Evolutionary conservation across 345 rosid species (phyloP), one percentile per base, ranked within the genome.

Genomic region (Melaleuca alternifolia): DNA sequence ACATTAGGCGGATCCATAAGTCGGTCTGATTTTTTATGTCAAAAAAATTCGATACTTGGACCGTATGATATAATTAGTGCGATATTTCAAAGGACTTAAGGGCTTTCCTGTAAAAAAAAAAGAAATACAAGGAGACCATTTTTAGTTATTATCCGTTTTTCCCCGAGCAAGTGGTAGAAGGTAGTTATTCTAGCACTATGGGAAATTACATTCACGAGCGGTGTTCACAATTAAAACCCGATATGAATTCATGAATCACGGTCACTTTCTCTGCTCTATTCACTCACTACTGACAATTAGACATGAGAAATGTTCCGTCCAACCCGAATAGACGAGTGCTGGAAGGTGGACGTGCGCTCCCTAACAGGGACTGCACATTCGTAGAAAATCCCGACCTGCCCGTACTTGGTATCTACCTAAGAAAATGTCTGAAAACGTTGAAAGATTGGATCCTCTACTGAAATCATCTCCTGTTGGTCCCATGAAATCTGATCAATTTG

Each of bases 211-310:
- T 26, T 57, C 33, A 2, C 62, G 3, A 0, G 16, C 26, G 65
- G 30, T 10, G 62, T n/a, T 14, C 71, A n/a, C 18, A n/a, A 14
- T n/a, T 12, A n/a, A 13, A 57, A 24, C 0, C 11, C 0, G 6
- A 13, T 11, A 24, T 12, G 12, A 0, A 57, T 57, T 24, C 62
- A 57, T 24, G 28, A 0, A 0, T 10, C 28, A 5, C 3, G 6
- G 11, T 24, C 0, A 56, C 26, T 56, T 56, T 56, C 28, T 2
- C 28, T 4, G 11, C 4, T n/a, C 5, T 28, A 57, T 57, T 6
- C 13, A 5, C 30, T 57, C 26, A 28, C 62, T 57, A 57, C 26
- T 24, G 28, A 24, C 24, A 57, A n/a, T n/a, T 57, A 24, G 28
- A 57, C 14, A 24, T 10, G 26, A 4, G 28, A 56, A 56, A 5